Conservation (phyloP, 2,329 filamentous ascomycete genomes). For the Penicillium italicum region DNA sequence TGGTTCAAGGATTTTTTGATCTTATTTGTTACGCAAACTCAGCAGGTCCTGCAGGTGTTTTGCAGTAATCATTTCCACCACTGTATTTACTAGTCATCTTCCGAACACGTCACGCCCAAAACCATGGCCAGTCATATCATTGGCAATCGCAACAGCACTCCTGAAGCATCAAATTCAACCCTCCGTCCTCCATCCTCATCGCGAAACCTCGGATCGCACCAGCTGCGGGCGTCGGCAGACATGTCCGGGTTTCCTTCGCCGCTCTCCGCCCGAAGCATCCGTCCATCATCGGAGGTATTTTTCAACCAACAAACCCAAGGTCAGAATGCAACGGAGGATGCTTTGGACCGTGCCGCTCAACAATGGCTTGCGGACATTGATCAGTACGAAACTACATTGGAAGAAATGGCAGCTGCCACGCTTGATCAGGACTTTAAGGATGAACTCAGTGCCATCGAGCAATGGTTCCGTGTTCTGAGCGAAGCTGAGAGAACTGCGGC, state of each 20-base stretch:
- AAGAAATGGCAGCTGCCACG: conserved; percentile 99
- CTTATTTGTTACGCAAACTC: conserved; percentile 46
- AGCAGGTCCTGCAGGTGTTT: conserved; percentile 78
- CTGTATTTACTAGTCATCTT: conserved; percentile 34
- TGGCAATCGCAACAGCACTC: conserved; percentile 93
- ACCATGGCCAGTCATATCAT: conserved; percentile 62
- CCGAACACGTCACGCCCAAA: conserved; percentile 19
- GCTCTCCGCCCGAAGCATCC: conserved; percentile 72
- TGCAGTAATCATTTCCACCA: conserved; percentile 38
- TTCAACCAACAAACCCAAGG: conserved; percentile 73
- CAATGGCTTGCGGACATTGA: conserved; percentile 99
- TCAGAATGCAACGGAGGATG: conserved; percentile 71
- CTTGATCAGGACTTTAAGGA: conserved; percentile 99
- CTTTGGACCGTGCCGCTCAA: conserved; percentile 88
- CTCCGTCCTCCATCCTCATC: conserved; percentile 82
- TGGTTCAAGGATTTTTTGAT: conserved; percentile 19
- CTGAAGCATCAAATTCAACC: conserved; percentile 78
- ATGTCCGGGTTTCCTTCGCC: conserved; percentile 79
- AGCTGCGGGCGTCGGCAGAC: conserved; percentile 91
- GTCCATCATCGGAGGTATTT: conserved; percentile 88
- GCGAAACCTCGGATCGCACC: conserved; percentile 72
- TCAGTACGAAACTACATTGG: conserved; percentile 96
- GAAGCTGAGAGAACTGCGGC: conserved; percentile 95
- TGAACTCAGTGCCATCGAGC: conserved; percentile 96
- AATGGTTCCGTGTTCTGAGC: conserved; percentile 97